Base-by-base conservation (phyloP, 805 yeast genomes). In the Zygoascus flipseniorum region DNA sequence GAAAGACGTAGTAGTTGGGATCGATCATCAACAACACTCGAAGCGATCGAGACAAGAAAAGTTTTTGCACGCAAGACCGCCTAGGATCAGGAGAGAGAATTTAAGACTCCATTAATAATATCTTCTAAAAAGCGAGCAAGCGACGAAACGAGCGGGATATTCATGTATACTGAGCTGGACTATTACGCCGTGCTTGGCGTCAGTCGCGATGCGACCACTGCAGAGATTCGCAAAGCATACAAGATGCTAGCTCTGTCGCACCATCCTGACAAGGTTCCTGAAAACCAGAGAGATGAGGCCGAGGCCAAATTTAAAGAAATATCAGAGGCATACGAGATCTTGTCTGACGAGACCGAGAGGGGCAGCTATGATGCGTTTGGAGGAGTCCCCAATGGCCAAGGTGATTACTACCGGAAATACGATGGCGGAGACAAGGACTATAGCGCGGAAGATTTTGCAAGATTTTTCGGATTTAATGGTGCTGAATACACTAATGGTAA, bases 211-310 rank as follows among this genome's bases (percentile, higher is more conserved):
- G 95, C 97, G 0, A 70, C 88, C 1, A 69, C 79, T 32, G 71
- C 70, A 1, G 97, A 90, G 58, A 87, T 92, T 65, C 84, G 84
- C 61, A 82, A 79, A 67, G 95, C 97, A 0, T 92, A 88, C 69
- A 77, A 95, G 59, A 85, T 82, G 60, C 76, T 89, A 48, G 98
- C 98, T 10, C 74, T 92, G 42, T 73, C 75, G 55, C 80, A 83
- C 62, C 98, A 92, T 69, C 98, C 98, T 0, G 98, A 92, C 68
- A 92, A 93, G 65, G 89, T 81, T 1, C 66, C 80, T 0, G 87
- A 81, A 58, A 80, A 78, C 9, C 81, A 80, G 20, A 74, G 93
- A 55, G 83, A 75, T 14, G 79, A 73, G 18, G 86, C 95, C 2
- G 97, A 89, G 68, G 72, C 77, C 56, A 79, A 76, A 64, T 92